Evolutionary conservation across 2,329 filamentous ascomycete genomes (phyloP), one percentile per base, ranked within the genome.

Genomic region (Colletotrichum endophyticum): DNA sequence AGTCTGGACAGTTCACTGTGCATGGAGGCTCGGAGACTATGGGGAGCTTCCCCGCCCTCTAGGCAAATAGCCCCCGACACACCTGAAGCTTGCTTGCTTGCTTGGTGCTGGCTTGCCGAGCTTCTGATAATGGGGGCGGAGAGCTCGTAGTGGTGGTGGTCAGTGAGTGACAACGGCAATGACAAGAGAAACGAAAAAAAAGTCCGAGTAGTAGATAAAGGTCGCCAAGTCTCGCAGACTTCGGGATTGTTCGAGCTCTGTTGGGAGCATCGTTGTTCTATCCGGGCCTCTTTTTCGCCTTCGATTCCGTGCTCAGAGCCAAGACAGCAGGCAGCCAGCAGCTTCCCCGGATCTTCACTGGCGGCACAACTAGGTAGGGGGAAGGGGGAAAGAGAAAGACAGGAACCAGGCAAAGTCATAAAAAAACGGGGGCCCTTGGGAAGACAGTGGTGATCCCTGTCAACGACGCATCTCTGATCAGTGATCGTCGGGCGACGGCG

Each of bases 261-360:
- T 3, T 30, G 6, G n/a, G 32, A 6, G 22, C 6, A 36, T 32
- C 16, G 16, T 66, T 32, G 19, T 22, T 36, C 19, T n/a, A 16
- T 36, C 30, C 34, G 9, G 16, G 25, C 8, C 30, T 28, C 8
- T 63, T 32, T 12, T 8, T 61, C 53, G 66, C 39, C 63, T 56
- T n/a, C 39, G 27, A 62, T 56, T 57, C 27, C 59, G 32, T 53
- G 32, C 61, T 27, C 5, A 56, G 25, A 63, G 66, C 56, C 56
- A 53, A 53, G 12, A 62, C 56, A 59, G 56, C 56, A 61, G 11
- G 16, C 57, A 63, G 9, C 63, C 68, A 68, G 12, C 63, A 75
- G 70, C 70, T 75, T 75, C 73, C 73, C 73, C 73, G 70, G 73
- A 75, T 75, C 63, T 62, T 73, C 73, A 56, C 28, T 63, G 73